Evolutionary conservation across 2,329 filamentous ascomycete genomes (phyloP), one percentile per base, ranked within the genome.

Genomic region (Calonectria fujianensis): DNA sequence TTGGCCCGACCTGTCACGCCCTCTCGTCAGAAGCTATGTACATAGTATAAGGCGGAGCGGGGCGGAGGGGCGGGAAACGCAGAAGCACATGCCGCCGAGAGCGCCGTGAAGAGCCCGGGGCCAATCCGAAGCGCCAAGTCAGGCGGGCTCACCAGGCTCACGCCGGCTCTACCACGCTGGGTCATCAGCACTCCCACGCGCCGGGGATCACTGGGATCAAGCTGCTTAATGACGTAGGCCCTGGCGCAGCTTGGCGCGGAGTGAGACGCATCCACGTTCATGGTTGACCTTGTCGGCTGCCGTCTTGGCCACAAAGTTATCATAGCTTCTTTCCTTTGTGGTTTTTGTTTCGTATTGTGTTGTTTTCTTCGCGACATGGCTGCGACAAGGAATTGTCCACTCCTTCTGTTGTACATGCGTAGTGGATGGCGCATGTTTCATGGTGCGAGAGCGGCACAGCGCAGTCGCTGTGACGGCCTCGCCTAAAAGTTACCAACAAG

Each of bases 201-300:
- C 64, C 71, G 74, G 63, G 70, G 74, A 67, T 73, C 67, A 72
- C 75, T 76, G 77, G 75, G 59, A 69, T 70, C 54, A 66, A 66
- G 74, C 75, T 80, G 79, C 76, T 61, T 31, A 73, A 80, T 81
- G 80, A 81, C 80, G 80, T 81, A 81, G 75, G 74, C 69, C 77
- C 57, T 32, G 72, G 69, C 70, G 64, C 50, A 66, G 70, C 67
- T 48, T 59, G 61, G 57, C 57, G 52, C 52, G 61, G 37, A 32
- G 75, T 75, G 67, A 77, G 67, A 59, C 24, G 35, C 35, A 63
- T 20, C 35, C 24, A 63, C 27, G n/a, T 9, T 35, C 29, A 20
- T 63, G n/a, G 54, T 39, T 59, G 32, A 37, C 18, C n/a, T 16
- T 63, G 35, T 41, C 14, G 35, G 39, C 24, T 41, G 13, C 61